A percentile compares a stretch with the other conserved stretches of the same genome.
phyloP scores from a whole-genome alignment of 441 rosid species.

The Syzygium syzygioides region DNA sequence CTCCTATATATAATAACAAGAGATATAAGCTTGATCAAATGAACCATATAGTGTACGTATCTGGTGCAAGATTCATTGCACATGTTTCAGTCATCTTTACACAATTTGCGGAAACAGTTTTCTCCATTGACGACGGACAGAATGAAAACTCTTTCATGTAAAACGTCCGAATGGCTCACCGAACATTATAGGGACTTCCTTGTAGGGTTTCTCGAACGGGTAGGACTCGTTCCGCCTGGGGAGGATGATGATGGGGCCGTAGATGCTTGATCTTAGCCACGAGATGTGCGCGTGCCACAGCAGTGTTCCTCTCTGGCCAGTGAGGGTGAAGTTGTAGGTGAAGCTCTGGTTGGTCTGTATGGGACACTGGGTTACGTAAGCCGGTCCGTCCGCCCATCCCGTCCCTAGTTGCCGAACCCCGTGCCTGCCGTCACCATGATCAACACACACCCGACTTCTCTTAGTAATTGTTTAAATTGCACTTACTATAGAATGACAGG shows the following conservation, averaged over 20 bases:
- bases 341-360: conserved; percentile 23
- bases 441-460: not conserved
- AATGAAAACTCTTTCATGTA: not conserved
- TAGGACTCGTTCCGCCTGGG: conserved; percentile 21
- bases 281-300: conserved; percentile 31
- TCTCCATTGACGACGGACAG: not conserved
- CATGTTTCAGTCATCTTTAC: not conserved
- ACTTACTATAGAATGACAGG: not conserved
- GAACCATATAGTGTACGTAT: not conserved
- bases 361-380: conserved; percentile 32
- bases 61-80: not conserved
- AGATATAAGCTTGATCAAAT: not conserved
- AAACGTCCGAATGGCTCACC: conserved; percentile 2
- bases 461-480: not conserved
- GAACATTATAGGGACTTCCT: conserved; percentile 22
- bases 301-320: conserved; percentile 31
- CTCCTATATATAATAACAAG: conserved; percentile 11
- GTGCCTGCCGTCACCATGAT: conserved; percentile 15
- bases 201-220: conserved; percentile 29
- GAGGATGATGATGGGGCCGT: conserved; percentile 29
- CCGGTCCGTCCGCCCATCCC: conserved; percentile 32
- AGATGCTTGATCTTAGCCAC: conserved; percentile 25
- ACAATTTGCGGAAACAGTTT: not conserved
- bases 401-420: conserved; percentile 24
- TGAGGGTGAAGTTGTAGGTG: conserved; percentile 27